Evolutionary conservation across 2,329 filamentous ascomycete species (phyloP).

Genomic region (Gnomoniopsis sp.): DNA sequence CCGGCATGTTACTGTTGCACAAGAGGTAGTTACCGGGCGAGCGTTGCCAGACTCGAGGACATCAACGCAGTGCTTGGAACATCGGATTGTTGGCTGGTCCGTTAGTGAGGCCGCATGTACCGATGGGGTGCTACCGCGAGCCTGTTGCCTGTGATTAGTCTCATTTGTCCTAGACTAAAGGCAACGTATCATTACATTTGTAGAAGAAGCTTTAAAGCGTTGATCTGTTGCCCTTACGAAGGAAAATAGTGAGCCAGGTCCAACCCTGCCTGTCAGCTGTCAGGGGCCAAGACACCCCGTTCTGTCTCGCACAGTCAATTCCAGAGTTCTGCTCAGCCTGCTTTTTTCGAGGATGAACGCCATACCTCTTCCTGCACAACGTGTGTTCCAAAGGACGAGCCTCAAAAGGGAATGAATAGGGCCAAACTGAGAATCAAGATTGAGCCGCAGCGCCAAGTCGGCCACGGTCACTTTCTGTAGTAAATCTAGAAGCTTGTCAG

Average conservation of each 20-base stretch:
- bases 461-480: slow-evolving; percentile 46
- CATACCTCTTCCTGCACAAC: too few relatives aligned
- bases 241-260: background rate
- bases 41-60: slow-evolving; percentile 9
- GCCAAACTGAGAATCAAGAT: background rate
- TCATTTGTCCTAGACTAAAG: background rate
- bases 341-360: too few relatives aligned
- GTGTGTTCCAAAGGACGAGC: too few relatives aligned
- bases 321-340: too few relatives aligned
- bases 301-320: too few relatives aligned
- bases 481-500: slow-evolving; percentile 42
- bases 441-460: background rate
- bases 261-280: slow-evolving; percentile 1
- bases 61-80: slow-evolving; percentile 4
- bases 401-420: background rate
- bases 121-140: slow-evolving; percentile 5
- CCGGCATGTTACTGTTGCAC: slow-evolving; percentile 11
- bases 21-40: slow-evolving; percentile 4
- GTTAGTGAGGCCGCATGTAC: slow-evolving; percentile 3
- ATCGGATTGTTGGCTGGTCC: background rate
- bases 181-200: slow-evolving; percentile 12
- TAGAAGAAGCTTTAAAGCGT: background rate
- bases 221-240: background rate
- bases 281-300: background rate
- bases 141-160: slow-evolving; percentile 10